Percentiles rank a stretch among this genome's conserved stretches.
Evolutionary conservation across 306 rosid species (phyloP).

Genomic region (Ammopiptanthus mongolicus): DNA sequence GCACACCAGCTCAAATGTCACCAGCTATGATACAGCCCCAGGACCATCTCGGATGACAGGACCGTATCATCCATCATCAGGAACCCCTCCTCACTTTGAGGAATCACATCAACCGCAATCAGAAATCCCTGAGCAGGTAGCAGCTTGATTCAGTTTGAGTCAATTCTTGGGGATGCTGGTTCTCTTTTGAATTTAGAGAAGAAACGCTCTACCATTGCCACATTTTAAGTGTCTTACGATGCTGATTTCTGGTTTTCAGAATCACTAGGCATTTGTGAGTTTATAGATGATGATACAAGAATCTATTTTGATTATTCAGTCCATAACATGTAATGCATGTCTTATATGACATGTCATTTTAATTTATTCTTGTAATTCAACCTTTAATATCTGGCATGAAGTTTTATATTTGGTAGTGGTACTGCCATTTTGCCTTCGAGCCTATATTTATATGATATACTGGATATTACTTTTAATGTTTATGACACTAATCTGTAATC

Average conservation of each 20-base stretch:
- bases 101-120: slow-evolving; percentile 35
- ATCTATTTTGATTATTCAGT: slow-evolving; percentile 16
- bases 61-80: slow-evolving; percentile 29
- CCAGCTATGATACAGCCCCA: slow-evolving; percentile 10
- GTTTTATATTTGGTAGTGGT: background rate
- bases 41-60: slow-evolving; percentile 28
- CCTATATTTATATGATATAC: background rate
- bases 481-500: background rate
- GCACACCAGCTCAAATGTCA: slow-evolving; percentile 24
- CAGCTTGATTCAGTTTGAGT: slow-evolving; percentile 30
- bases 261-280: slow-evolving; percentile 7
- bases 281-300: slow-evolving; percentile 19
- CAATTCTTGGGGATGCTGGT: slow-evolving; percentile 8
- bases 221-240: background rate
- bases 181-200: slow-evolving; percentile 14
- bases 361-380: slow-evolving; percentile 34
- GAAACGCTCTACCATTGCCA: slow-evolving; percentile 15
- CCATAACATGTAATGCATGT: slow-evolving; percentile 15
- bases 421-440: background rate
- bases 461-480: background rate
- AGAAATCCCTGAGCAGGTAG: slow-evolving; percentile 39
- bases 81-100: slow-evolving; percentile 25
- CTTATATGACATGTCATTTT: slow-evolving; percentile 5
- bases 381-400: slow-evolving; percentile 7
- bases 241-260: background rate